Evolutionary conservation across 2,329 filamentous ascomycete species (phyloP), one percentile per base, ranked within the genome.

Genomic region (Acrodontium crateriforme): DNA sequence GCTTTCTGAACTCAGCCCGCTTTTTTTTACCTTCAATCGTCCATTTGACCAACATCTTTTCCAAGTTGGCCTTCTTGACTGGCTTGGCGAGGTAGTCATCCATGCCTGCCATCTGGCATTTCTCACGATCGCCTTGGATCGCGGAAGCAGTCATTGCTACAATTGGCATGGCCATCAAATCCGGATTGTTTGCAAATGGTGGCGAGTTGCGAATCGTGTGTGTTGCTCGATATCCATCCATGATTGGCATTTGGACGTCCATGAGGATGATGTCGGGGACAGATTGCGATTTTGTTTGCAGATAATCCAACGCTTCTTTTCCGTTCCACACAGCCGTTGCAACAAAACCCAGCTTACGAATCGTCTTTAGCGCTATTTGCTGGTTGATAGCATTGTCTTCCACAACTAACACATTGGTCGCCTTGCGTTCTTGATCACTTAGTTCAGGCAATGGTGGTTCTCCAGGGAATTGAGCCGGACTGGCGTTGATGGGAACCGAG

Each of bases 91-190:
- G 58, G 42, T 80, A 54, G 44, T 80, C 76, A 39, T 83, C 77
- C 78, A 83, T 83, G 17, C 78, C 78, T 6, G 76, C 74, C 35
- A 65, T 66, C 34, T 69, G 67, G 46, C 78, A 83, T 46, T 81
- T 82, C 47, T 83, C 78, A 26, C 67, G 63, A 43, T 84, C 78
- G 4, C 78, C 12, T 46, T 81, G 75, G 21, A 83, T 82, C 1
- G 78, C 78, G 3, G 73, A 79, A 4, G 78, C 79, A 0, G 78
- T 84, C 75, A 84, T 81, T n/a, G 78, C 78, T 19, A 84, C 73
- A 27, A 84, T 81, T 0, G 78, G 78, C 4, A 81, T 73, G 23
- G 73, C 61, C 30, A 65, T 60, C 3, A 69, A 49, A 11, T 54
- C 52, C 2, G 71, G 60, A 28, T 68, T 65, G 2, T 58, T 44